Percentiles rank a stretch among this genome's conserved stretches.
Conservation (phyloP, 2,329 filamentous ascomycete species). For the Diaporthe humulicola region DNA sequence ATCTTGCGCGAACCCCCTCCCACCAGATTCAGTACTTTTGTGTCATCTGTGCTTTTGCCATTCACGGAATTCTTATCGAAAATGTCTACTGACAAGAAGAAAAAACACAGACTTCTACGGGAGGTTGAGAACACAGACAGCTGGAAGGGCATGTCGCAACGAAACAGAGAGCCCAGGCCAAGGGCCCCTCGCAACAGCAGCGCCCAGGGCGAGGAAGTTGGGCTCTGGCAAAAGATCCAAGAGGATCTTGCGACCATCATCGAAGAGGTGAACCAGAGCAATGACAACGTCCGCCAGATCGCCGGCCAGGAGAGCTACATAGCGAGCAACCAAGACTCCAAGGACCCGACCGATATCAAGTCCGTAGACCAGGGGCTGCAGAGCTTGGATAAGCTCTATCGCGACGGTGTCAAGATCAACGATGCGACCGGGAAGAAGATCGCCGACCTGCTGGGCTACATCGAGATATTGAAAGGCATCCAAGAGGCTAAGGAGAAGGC, state of each 20-base stretch:
- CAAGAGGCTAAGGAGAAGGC: conserved; percentile 56
- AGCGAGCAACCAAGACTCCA: conserved; percentile 51
- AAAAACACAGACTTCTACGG: not conserved
- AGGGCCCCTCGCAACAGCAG: conserved; percentile 52
- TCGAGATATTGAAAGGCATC: conserved; percentile 55
- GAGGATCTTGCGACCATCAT: conserved; percentile 52
- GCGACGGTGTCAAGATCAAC: conserved; percentile 51
- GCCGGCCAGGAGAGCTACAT: conserved; percentile 55
- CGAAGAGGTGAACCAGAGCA: conserved; percentile 56
- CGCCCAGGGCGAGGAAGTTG: conserved; percentile 57
- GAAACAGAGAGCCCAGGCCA: conserved; percentile 25
- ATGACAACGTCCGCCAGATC: conserved; percentile 53
- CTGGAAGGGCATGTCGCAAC: conserved; percentile 36
- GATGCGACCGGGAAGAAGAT: conserved; percentile 48
- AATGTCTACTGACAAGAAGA: not conserved
- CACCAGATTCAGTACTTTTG: not conserved
- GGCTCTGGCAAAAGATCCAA: conserved; percentile 56
- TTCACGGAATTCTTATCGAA: not conserved
- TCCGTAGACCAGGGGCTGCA: conserved; percentile 34
- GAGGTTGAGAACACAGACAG: conserved; percentile 38
- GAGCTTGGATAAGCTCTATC: conserved; percentile 47
- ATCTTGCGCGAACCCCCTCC: not conserved
- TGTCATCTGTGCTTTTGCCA: not conserved
- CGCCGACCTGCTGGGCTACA: conserved; percentile 52
- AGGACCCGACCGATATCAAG: conserved; percentile 50